phyloP scores from a whole-genome alignment of 2,329 filamentous ascomycete genomes.

The Trichoderma sp. region DNA sequence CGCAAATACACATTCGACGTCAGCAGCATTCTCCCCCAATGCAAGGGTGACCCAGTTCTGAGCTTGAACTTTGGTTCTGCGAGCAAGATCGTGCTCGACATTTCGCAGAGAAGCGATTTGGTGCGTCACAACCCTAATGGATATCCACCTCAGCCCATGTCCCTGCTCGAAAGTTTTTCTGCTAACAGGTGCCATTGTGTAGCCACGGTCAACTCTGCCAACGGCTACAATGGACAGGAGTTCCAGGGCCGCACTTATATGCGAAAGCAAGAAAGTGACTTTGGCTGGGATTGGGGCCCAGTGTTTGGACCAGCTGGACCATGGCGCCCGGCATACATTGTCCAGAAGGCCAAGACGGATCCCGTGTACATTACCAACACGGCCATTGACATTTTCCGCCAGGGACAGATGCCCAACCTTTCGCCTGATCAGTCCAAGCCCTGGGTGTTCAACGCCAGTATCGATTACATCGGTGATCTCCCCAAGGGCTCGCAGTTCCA shows the following conservation, averaged over 20 bases:
- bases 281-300: constrained; percentile 66
- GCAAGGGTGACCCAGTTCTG: constrained; percentile 12
- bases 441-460: constrained; percentile 62
- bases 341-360: constrained; percentile 45
- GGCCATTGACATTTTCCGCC: constrained; percentile 59
- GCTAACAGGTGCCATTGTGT: neutral
- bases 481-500: constrained; percentile 44
- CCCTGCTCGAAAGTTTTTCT: neutral
- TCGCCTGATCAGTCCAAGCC: constrained; percentile 56
- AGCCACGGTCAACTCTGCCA: neutral
- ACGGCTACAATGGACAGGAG: constrained; percentile 17
- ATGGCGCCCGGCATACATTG: constrained; percentile 59
- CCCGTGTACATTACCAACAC: constrained; percentile 39
- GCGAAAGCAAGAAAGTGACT: constrained; percentile 62
- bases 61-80: constrained; percentile 28
- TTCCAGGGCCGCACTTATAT: constrained; percentile 36
- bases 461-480: constrained; percentile 56
- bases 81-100: constrained; percentile 21
- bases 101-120: neutral
- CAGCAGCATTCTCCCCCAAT: constrained; percentile 41
- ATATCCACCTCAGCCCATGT: neutral
- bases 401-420: constrained; percentile 59
- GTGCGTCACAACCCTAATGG: neutral
- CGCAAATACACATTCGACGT: constrained; percentile 62
- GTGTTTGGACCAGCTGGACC: constrained; percentile 61